Base-by-base conservation (phyloP, 2,329 filamentous ascomycete genomes). In the Cladosporium cucumerinum region DNA sequence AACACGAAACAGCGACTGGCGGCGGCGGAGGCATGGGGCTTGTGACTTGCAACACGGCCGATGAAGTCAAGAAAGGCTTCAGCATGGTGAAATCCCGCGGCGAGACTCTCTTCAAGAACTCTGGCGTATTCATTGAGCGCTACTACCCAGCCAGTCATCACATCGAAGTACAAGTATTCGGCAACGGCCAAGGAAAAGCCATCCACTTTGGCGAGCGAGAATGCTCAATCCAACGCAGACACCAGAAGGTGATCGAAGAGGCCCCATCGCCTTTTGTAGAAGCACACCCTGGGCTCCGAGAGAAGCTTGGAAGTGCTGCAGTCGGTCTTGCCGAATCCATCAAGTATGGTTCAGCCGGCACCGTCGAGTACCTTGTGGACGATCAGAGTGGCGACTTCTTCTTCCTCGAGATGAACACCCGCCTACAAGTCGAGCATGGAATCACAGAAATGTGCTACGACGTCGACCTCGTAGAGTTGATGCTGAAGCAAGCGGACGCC, bases 181-280 rank as follows among this genome's bases (percentile, higher is more conserved):
- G 92, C 51, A 93, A 97, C 73, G 87, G 87, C 60, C 83, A 87
- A 70, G 92, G 92, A 1, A 86, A 90, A 73, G 92, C 89, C 18
- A 88, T 96, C 11, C 88, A 90, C n/a, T 86, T 96, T 32, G 92
- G 92, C 23, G 93, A 97, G 79, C 84, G 93, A 64, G 93, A 97
- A 75, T 97, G 93, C 78, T 94, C 90, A 60, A 85, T 97, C 14
- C 93, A 97, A 78, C 82, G 93, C 68, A 82, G 93, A 48, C 92
- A 97, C 74, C 93, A 97, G 75, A 97, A 97, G 79, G 90, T 96
- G 49, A 84, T 97, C 25, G 93, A 97, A 75, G 93, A 97, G 77
- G 93, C 90, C 3, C 93, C 93, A 0, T 92, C 91, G 16, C 92
- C 92, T 0, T 88, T 88, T 66, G 79, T 86, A 0, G 76, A 78